Percentiles rank a stretch among this genome's conserved stretches.
phyloP scores from a whole-genome alignment of 805 yeast genomes.

The Ogataea paraovalis region DNA sequence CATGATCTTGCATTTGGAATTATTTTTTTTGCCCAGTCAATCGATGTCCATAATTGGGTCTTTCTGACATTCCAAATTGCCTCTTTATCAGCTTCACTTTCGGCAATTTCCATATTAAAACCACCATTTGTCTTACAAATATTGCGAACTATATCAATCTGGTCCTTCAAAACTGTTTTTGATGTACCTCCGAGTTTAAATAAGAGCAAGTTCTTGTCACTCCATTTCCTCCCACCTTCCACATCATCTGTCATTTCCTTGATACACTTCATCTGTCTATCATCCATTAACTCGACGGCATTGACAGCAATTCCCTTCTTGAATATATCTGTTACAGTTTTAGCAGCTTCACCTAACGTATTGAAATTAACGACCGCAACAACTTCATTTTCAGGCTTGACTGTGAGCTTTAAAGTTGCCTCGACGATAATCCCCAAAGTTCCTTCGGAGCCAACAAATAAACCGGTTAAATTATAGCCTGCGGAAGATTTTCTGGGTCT shows the following conservation, averaged over 20 bases:
- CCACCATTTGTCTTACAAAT: constrained; percentile 55
- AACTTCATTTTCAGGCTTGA: constrained; percentile 59
- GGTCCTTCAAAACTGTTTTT: constrained; percentile 36
- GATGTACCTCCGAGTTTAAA: constrained; percentile 57
- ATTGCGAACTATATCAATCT: constrained; percentile 40
- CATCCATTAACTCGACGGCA: constrained; percentile 71
- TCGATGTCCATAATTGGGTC: constrained; percentile 59
- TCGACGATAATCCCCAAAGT: constrained; percentile 74
- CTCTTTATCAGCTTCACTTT: constrained; percentile 51
- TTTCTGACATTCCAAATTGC: constrained; percentile 75
- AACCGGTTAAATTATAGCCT: constrained; percentile 70
- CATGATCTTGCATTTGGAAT: constrained; percentile 46
- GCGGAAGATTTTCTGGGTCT: constrained; percentile 78
- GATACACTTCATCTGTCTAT: constrained; percentile 63
- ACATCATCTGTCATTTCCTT: constrained; percentile 39
- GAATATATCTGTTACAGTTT: constrained; percentile 59
- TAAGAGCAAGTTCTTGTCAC: constrained; percentile 37
- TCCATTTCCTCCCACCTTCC: constrained; percentile 21
- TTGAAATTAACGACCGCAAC: constrained; percentile 69
- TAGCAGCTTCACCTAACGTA: constrained; percentile 61
- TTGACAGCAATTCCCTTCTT: constrained; percentile 59
- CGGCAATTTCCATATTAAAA: constrained; percentile 54
- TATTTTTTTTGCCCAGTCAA: constrained; percentile 58
- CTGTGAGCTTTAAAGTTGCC: constrained; percentile 63
- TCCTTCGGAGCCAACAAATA: constrained; percentile 73